Evolutionary conservation across 2,329 filamentous ascomycete genomes (phyloP).

Genomic region (Xylariomycetidae sp.): DNA sequence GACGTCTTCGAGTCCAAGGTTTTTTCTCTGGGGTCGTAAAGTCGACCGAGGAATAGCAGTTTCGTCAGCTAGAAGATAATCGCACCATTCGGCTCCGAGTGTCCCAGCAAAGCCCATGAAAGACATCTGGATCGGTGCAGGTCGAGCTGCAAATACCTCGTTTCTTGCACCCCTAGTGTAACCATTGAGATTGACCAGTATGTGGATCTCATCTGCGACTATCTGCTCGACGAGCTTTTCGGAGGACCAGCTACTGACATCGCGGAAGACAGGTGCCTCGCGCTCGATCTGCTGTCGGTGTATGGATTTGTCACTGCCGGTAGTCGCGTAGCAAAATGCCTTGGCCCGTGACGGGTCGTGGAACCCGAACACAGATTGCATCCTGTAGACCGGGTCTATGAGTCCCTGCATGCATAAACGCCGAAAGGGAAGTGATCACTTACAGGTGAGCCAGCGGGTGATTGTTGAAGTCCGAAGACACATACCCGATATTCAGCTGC

Average conservation of each 20-base stretch:
- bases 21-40: conserved; percentile 71
- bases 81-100: conserved; percentile 95
- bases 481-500: conserved; percentile 85
- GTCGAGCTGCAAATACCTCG: conserved; percentile 91
- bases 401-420: not conserved
- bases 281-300: conserved; percentile 90
- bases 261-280: conserved; percentile 85
- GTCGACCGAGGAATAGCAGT: conserved; percentile 80
- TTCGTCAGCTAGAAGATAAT: conserved; percentile 88
- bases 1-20: conserved; percentile 66
- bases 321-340: conserved; percentile 94
- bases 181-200: conserved; percentile 94
- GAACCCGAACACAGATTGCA: conserved; percentile 97
- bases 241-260: conserved; percentile 80
- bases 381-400: conserved; percentile 37
- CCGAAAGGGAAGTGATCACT: conserved; percentile 19
- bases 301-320: conserved; percentile 77
- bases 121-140: conserved; percentile 96
- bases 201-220: conserved; percentile 80
- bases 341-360: conserved; percentile 69
- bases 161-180: conserved; percentile 97
- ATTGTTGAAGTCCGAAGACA: conserved; percentile 98
- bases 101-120: conserved; percentile 99
- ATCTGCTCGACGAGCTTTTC: conserved; percentile 84
- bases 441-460: conserved; percentile 88